phyloP scores from a whole-genome alignment of 1,284 basidiomycete genomes.

The Ustilago cynodontis region DNA sequence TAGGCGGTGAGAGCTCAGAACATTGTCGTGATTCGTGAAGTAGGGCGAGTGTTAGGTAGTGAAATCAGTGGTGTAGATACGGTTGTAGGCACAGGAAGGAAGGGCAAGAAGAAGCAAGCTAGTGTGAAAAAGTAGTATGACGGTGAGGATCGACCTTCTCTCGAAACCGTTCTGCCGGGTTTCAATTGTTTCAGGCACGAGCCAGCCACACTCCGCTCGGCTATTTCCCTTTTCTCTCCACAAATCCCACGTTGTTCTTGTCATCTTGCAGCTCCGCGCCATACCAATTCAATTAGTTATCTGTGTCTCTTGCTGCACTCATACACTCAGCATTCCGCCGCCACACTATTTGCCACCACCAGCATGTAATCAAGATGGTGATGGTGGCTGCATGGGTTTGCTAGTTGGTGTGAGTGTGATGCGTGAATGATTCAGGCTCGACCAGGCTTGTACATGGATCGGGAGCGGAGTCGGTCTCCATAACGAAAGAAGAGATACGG shows the following conservation, averaged over 20 bases:
- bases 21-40: background rate
- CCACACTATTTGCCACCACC: background rate
- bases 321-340: background rate
- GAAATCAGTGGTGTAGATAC: background rate
- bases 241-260: slow-evolving; percentile 6
- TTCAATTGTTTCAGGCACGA: slow-evolving; percentile 19
- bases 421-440: slow-evolving; percentile 5
- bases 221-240: slow-evolving; percentile 10
- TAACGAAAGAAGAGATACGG: slow-evolving; percentile 25
- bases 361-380: too few species aligned
- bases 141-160: background rate
- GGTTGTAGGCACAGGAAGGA: background rate
- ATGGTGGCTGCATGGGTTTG: too few species aligned
- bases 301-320: background rate
- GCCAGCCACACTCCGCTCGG: slow-evolving; percentile 8
- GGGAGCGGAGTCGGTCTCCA: slow-evolving; percentile 25
- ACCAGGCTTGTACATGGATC: slow-evolving; percentile 36
- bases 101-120: background rate
- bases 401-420: background rate
- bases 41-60: too few species aligned
- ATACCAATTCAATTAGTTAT: too few species aligned
- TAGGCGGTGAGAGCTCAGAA: background rate
- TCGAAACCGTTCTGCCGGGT: background rate
- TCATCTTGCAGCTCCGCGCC: slow-evolving; percentile 3
- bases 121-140: background rate